Base-by-base conservation (phyloP, 1,139 yeast species). In the Yamadazyma trypodendri region DNA sequence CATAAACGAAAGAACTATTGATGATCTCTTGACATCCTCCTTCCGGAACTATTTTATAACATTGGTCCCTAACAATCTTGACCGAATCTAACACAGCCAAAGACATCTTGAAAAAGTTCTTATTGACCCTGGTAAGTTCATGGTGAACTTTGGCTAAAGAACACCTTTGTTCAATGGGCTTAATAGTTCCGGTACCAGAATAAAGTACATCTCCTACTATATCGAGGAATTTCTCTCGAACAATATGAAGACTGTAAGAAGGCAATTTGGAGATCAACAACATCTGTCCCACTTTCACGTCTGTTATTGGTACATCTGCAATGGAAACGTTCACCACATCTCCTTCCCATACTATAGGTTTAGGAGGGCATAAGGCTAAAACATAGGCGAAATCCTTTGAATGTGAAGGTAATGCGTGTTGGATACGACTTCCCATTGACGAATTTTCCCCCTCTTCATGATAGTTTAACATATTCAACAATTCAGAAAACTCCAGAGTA, bases 271-370 rank as follows among this genome's bases (percentile, higher is more conserved):
- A 75, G 5, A 90, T 75, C 37, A 92, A 61, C 25, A 89, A 61
- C 52, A 88, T 70, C 42, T 84, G 79, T 6, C 96, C 95, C 10
- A 80, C 79, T 45, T 74, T 74, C 16, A 86, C 69, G 41, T 70
- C 76, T 5, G 71, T 61, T 6, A 70, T 64, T 1, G 76, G 75
- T 2, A 68, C 69, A 6, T 61, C 60, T 28, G 67, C 66, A 29
- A 81, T 60, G 16, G 77, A 75, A 13, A 86, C 58, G 36, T 79
- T 76, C 24, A 83, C 75, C 44, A 84, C 81, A 17, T 76, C 73
- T 2, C 97, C 97, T 46, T 86, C 92, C 97, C 97, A 90, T 21
- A 86, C 79, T 55, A 90, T 75, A 0, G 97, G 95, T 51, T 86
- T 87, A 11, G 83, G 76, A 2, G 96, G 92, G 51, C 87, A 81